phyloP scores from a whole-genome alignment of 139 green algal genomes.

The Tetradesmus lagerheimii region DNA sequence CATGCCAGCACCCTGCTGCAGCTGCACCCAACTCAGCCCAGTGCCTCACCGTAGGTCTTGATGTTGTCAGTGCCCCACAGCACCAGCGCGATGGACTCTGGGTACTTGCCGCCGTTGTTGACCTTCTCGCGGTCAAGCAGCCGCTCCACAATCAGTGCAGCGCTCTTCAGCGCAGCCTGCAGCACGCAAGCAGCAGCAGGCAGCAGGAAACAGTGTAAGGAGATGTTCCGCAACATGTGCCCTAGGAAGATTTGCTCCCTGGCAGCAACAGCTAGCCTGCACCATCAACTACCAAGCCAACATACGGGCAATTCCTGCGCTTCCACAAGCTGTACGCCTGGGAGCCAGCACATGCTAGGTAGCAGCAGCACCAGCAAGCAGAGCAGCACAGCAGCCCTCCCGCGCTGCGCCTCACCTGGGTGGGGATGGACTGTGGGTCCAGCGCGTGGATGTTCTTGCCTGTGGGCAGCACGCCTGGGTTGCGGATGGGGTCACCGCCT shows the following conservation, averaged over 20 bases:
- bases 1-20: constrained; percentile 64
- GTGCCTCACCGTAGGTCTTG: constrained; percentile 99
- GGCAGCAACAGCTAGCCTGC: neutral
- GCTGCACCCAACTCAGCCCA: constrained; percentile 85
- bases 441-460: constrained; percentile 99
- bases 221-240: neutral
- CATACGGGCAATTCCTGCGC: no score
- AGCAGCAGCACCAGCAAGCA: neutral
- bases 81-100: constrained; percentile 98
- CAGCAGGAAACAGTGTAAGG: neutral
- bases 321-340: no score
- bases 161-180: constrained; percentile 42
- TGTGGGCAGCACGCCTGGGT: constrained; percentile 97
- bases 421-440: constrained; percentile 98
- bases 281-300: neutral
- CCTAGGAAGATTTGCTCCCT: neutral
- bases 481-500: constrained; percentile 98
- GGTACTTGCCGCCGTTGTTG: constrained; percentile 94
- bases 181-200: neutral
- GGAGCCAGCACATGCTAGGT: no score
- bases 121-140: constrained; percentile 92
- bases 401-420: constrained; percentile 44
- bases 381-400: neutral
- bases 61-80: constrained; percentile 99
- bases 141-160: constrained; percentile 39